Conservation (phyloP, 805 yeast genomes). For the Schwanniomyces vanrijiae region DNA sequence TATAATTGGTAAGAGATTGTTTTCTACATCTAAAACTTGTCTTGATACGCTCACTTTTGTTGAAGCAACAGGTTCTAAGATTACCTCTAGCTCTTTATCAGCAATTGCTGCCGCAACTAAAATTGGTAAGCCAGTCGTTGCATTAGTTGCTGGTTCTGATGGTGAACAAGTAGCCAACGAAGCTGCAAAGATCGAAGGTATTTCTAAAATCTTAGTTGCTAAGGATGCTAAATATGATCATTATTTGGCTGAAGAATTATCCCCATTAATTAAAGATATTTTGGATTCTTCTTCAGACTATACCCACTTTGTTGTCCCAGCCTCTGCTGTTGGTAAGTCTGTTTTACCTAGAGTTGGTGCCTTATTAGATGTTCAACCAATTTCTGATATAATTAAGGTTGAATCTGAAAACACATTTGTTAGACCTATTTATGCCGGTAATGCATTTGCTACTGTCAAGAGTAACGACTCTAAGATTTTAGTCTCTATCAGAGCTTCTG, state of each 20-base stretch:
- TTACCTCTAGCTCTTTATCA: slow-evolving; percentile 69
- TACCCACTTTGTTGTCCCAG: slow-evolving; percentile 76
- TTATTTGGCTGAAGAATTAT: slow-evolving; percentile 74
- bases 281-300: slow-evolving; percentile 39
- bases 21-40: slow-evolving; percentile 36
- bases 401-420: slow-evolving; percentile 69
- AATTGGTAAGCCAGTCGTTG: slow-evolving; percentile 79
- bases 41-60: slow-evolving; percentile 68
- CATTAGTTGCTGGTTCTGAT: slow-evolving; percentile 69
- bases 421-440: slow-evolving; percentile 96
- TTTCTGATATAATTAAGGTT: slow-evolving; percentile 77
- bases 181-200: slow-evolving; percentile 52
- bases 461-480: slow-evolving; percentile 64
- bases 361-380: slow-evolving; percentile 79
- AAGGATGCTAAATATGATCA: slow-evolving; percentile 61
- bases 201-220: slow-evolving; percentile 59
- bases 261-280: slow-evolving; percentile 61
- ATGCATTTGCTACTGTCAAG: slow-evolving; percentile 81
- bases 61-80: slow-evolving; percentile 56
- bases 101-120: slow-evolving; percentile 75
- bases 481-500: slow-evolving; percentile 80
- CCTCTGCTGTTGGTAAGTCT: slow-evolving; percentile 86
- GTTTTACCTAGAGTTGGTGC: slow-evolving; percentile 88
- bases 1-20: slow-evolving; percentile 37
- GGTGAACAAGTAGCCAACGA: slow-evolving; percentile 44